Evolutionary conservation across 163 green algal species (phyloP), one percentile per base, ranked within the genome.

Genomic region (Picocystis sp.): DNA sequence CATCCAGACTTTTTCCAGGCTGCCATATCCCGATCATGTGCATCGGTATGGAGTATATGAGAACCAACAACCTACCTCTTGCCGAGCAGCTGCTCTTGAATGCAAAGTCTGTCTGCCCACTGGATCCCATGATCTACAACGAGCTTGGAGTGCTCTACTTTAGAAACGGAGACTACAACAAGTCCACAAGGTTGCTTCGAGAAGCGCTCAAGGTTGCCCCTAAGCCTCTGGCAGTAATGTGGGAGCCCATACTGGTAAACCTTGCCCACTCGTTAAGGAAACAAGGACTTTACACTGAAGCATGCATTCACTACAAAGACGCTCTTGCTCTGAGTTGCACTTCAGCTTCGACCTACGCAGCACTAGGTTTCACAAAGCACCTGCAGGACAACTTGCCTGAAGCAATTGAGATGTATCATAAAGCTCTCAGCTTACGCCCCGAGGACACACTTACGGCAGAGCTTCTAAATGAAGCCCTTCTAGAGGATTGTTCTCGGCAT

Each of bases 31-130:
- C 89, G 5, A 45, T 94, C 43, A 61, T 96, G 51, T 89, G 81
- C 51, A 90, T 96, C 72, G 89, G 82, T 43, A 81, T 84, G 58
- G 88, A 95, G 70, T 94, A 96, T 67, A 61, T 74, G 55, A 65
- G 74, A 55, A 93, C 92, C 66, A 92, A 89, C 66, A 94, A 94
- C 73, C 60, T 87, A 47, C 61, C 66, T 15, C 65, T 95, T 50
- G 79, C 81, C 14, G 67, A 84, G 61, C 64, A 86, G 61, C 58
- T 45, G 3, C 1, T 9, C 34, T n/a, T 60, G 43, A 72, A 86
- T 60, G 82, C 83, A 8, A 71, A 76, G 23, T 52, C 64, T 33
- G 67, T 94, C 17, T 93, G 83, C 65, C 79, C 78, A 11, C 47
- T 59, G 15, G 90, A 98, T 64, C 83, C 90, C 0, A 62, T 84